Percentiles rank a stretch among this genome's conserved stretches.
Conservation (phyloP, 345 rosid species). For the Citrus sp. region DNA sequence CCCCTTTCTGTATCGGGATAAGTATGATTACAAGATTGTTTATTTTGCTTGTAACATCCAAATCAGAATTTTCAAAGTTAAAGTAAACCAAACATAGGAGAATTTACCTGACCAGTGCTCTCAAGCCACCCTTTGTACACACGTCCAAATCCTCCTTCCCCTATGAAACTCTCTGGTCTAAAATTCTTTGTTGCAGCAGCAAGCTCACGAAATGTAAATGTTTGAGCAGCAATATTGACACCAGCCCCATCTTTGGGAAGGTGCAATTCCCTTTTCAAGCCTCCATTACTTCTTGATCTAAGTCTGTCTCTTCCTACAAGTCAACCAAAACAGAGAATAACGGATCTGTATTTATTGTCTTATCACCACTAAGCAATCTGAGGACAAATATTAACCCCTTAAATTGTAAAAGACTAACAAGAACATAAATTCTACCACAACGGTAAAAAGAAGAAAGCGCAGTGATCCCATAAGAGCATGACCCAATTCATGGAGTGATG, state of each 20-base stretch:
- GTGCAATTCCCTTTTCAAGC: conserved; percentile 56
- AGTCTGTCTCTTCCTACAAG: conserved; percentile 75
- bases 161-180: conserved; percentile 81
- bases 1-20: neutral
- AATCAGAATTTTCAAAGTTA: neutral
- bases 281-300: conserved; percentile 61
- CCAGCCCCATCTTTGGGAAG: conserved; percentile 55
- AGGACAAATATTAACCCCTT: conserved; percentile 5
- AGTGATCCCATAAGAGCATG: neutral
- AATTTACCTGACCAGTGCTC: conserved; percentile 85
- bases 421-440: neutral
- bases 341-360: conserved; percentile 1
- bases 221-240: conserved; percentile 78
- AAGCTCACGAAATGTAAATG: conserved; percentile 83
- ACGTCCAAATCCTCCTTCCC: conserved; percentile 98
- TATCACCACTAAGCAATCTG: neutral
- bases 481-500: neutral
- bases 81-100: neutral
- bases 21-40: neutral
- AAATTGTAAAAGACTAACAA: neutral
- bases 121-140: conserved; percentile 91
- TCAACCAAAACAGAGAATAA: conserved; percentile 22
- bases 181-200: conserved; percentile 91
- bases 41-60: neutral
- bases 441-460: neutral